These are phyloP conservation scores for Apiospora hydei DNA, from an alignment of 2,329 filamentous ascomycete species.

Conservation along the genomic window DNA sequence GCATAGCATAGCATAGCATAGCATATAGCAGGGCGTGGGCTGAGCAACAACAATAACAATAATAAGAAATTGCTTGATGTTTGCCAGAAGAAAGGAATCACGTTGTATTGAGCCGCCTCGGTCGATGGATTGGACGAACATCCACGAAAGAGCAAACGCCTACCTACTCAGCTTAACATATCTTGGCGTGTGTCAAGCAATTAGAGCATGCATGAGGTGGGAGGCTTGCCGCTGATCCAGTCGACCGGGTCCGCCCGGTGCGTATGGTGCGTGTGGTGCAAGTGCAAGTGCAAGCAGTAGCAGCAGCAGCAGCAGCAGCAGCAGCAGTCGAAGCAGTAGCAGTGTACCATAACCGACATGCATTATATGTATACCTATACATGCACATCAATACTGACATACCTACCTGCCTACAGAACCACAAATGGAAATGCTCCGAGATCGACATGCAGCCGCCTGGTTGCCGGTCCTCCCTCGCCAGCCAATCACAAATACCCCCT, in stretches of 20 bases:
- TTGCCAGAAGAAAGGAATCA: not conserved
- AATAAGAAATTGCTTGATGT: not conserved
- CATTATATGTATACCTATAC: not conserved
- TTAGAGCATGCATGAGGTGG: not conserved
- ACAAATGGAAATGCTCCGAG: conserved; percentile 21
- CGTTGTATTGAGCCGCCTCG: not conserved
- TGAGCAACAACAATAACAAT: not conserved
- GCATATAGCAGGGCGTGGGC: not conserved
- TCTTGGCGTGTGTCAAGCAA: not conserved
- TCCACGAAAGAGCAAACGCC: not conserved
- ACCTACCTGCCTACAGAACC: not conserved
- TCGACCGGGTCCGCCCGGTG: not conserved
- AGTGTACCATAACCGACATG: conserved; percentile 3
- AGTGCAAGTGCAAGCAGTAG: not conserved
- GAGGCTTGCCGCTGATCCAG: conserved; percentile 16
- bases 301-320: not conserved
- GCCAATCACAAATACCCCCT: conserved; percentile 16
- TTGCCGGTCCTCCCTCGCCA: conserved; percentile 7
- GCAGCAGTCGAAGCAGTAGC: not conserved
- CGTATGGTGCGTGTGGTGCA: not conserved
- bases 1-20: not conserved
- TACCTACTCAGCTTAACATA: not conserved
- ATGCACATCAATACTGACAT: not conserved
- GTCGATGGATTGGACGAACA: not conserved
- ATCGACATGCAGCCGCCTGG: conserved; percentile 21